These are phyloP conservation scores for Haplosporangium sp. DNA, from an alignment of 371 early-diverging fungal genomes.

Conservation along the genomic window DNA sequence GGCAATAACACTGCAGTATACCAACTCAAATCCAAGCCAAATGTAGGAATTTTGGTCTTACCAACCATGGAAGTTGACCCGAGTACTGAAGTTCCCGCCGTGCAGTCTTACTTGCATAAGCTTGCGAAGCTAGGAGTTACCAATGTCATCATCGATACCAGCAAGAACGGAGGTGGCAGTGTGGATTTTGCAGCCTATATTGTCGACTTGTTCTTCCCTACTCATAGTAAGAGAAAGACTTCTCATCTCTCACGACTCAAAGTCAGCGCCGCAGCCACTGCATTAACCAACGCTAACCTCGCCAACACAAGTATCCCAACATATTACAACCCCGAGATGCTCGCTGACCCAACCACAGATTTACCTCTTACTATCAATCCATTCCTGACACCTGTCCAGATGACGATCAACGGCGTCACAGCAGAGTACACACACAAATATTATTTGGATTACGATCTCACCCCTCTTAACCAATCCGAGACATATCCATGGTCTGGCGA, in stretches of 20 bases:
- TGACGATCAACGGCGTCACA: constrained; percentile 11
- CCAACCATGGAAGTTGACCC: constrained; percentile 8
- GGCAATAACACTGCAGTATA: constrained; percentile 26
- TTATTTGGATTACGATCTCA: constrained; percentile 5
- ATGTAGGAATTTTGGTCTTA: constrained; percentile 18
- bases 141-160: constrained; percentile 34
- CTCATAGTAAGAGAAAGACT: background rate
- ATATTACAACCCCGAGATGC: constrained; percentile 2
- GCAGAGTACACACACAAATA: constrained; percentile 19
- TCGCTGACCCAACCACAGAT: background rate
- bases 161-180: constrained; percentile 22
- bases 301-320: background rate
- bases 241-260: constrained; percentile 14
- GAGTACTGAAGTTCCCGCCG: background rate
- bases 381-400: background rate
- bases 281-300: constrained; percentile 8
- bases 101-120: constrained; percentile 2
- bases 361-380: constrained; percentile 5
- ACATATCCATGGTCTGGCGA: constrained; percentile 25
- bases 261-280: background rate
- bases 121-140: constrained; percentile 20
- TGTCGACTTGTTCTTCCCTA: constrained; percentile 31
- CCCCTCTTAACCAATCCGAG: background rate
- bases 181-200: background rate
- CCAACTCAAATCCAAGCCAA: constrained; percentile 33